phyloP scores from a whole-genome alignment of 2,329 filamentous ascomycete genomes.

The Knufia petricola region DNA sequence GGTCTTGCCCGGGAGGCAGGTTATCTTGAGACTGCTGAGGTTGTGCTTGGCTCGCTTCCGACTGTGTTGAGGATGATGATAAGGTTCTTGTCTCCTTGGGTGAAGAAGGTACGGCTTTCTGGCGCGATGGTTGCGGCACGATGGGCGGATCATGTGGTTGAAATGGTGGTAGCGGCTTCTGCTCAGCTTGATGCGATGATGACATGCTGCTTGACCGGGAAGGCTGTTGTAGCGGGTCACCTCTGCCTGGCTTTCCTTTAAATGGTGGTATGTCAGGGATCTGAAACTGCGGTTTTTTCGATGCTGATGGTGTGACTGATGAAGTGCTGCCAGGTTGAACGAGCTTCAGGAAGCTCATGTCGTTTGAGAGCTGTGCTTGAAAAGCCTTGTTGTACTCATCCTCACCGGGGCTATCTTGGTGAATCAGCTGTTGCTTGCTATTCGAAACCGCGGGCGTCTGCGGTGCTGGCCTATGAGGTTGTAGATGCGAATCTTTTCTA shows the following conservation, averaged over 20 bases:
- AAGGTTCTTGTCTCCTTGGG: slow-evolving; percentile 8
- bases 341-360: slow-evolving; percentile 33
- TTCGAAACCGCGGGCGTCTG: slow-evolving; percentile 37
- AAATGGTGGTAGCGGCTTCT: slow-evolving; percentile 26
- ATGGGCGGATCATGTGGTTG: slow-evolving; percentile 18
- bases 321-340: slow-evolving; percentile 20
- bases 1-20: slow-evolving; percentile 49
- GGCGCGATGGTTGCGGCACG: slow-evolving; percentile 11
- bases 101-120: slow-evolving; percentile 6
- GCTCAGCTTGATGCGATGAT: slow-evolving; percentile 18
- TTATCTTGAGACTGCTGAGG: slow-evolving; percentile 12
- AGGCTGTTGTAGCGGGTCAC: slow-evolving; percentile 16
- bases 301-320: slow-evolving; percentile 13
- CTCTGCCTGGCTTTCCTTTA: slow-evolving; percentile 23
- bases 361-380: slow-evolving; percentile 33
- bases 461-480: slow-evolving; percentile 31
- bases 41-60: slow-evolving; percentile 34
- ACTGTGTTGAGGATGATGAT: slow-evolving; percentile 44
- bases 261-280: slow-evolving; percentile 29
- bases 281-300: slow-evolving; percentile 26
- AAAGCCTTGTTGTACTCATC: slow-evolving; percentile 34
- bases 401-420: slow-evolving; percentile 30
- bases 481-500: slow-evolving; percentile 28
- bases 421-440: slow-evolving; percentile 30
- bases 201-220: slow-evolving; percentile 19